A percentile compares a stretch with the other conserved stretches of the same genome.
phyloP scores from a whole-genome alignment of 805 yeast species.

The Myxozyma sirexii region DNA sequence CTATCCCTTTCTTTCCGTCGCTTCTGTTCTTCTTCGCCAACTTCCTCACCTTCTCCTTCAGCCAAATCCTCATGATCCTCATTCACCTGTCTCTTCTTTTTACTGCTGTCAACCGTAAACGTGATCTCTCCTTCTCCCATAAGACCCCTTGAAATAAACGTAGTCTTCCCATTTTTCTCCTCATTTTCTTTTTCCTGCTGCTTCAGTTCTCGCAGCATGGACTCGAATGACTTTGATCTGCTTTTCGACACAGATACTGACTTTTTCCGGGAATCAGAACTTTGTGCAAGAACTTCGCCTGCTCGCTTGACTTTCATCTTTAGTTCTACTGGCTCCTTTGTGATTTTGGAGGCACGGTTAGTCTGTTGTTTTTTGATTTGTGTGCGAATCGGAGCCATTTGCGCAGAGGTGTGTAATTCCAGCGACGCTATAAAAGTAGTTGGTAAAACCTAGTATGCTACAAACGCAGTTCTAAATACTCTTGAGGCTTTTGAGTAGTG shows the following conservation, averaged over 20 bases:
- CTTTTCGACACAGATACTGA: neutral
- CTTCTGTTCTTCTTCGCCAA: conserved; percentile 12
- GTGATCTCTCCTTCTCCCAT: conserved; percentile 34
- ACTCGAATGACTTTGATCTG: conserved; percentile 20
- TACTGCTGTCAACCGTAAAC: conserved; percentile 22
- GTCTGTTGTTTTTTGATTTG: conserved; percentile 1
- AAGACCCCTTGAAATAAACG: conserved; percentile 19
- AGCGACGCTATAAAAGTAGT: too few relatives aligned
- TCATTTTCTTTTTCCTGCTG: conserved; percentile 8
- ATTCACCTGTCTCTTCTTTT: conserved; percentile 14
- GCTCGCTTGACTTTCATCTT: conserved; percentile 10
- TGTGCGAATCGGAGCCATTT: conserved; percentile 16
- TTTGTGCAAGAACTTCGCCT: neutral
- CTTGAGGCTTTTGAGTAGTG: too few relatives aligned
- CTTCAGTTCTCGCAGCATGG: conserved; percentile 11
- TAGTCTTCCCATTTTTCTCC: conserved; percentile 1
- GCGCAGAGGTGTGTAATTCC: too few relatives aligned
- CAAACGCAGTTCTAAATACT: too few relatives aligned
- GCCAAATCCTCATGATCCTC: conserved; percentile 3
- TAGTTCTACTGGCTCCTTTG: neutral
- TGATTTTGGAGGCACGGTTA: neutral
- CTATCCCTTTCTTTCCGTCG: conserved; percentile 22
- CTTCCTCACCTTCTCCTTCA: neutral
- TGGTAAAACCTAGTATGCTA: too few relatives aligned
- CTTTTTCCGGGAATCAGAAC: neutral